These are phyloP conservation scores for Miamiensis avidus DNA, from an alignment of 169 alveolate genomes.

Conservation along the genomic window DNA sequence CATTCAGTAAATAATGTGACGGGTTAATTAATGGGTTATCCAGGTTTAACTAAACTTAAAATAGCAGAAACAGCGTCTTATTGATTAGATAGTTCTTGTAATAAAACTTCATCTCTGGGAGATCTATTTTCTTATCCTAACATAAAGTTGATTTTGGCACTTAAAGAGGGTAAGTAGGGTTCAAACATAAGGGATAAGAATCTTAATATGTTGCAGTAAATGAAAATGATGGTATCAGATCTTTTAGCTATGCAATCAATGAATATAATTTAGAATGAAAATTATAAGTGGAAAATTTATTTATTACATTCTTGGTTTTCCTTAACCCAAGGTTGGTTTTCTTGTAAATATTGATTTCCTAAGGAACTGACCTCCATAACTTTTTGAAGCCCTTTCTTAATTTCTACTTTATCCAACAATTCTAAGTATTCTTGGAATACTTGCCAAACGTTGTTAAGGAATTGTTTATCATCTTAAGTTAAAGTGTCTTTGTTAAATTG, in stretches of 20 bases:
- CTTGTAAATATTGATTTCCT: constrained; percentile 75
- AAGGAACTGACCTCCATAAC: constrained; percentile 74
- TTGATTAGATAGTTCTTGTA: constrained; percentile 34
- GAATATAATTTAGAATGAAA: not conserved
- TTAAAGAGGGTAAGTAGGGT: constrained; percentile 86
- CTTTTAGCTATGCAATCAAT: constrained; percentile 30
- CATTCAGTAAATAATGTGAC: constrained; percentile 62
- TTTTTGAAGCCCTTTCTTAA: constrained; percentile 72
- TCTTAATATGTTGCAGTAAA: constrained; percentile 64
- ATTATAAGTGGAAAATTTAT: too few relatives aligned
- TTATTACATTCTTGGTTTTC: constrained; percentile 45
- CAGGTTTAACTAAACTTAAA: constrained; percentile 40
- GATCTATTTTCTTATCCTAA: constrained; percentile 61
- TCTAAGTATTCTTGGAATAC: constrained; percentile 61
- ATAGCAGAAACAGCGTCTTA: constrained; percentile 26
- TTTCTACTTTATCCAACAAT: constrained; percentile 67
- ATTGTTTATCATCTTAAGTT: constrained; percentile 55
- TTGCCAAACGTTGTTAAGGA: constrained; percentile 42
- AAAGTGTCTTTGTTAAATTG: constrained; percentile 28
- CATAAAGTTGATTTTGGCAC: constrained; percentile 81
- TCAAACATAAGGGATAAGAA: constrained; percentile 67
- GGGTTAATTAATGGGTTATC: constrained; percentile 52
- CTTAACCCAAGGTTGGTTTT: constrained; percentile 75
- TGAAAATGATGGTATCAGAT: constrained; percentile 58
- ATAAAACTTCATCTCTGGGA: constrained; percentile 54